phyloP scores from a whole-genome alignment of 2,329 filamentous ascomycete species.

The Xylariaceae sp. region DNA sequence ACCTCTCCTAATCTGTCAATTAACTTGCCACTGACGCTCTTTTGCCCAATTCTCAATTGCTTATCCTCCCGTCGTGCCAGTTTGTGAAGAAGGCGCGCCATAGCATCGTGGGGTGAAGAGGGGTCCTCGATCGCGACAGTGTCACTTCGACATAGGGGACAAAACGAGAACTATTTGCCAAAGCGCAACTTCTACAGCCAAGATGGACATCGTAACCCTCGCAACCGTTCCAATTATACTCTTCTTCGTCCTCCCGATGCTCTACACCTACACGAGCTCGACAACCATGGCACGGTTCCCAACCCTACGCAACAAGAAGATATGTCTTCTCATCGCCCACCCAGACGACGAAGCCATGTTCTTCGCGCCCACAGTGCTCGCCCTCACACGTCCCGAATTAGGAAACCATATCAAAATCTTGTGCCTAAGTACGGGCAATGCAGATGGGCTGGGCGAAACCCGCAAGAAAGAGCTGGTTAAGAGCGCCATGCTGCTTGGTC shows the following conservation, averaged over 20 bases:
- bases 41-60: not conserved
- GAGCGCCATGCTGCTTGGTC: slow-evolving; percentile 73
- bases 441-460: slow-evolving; percentile 80
- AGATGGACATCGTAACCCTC: slow-evolving; percentile 21
- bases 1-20: slow-evolving; percentile 14
- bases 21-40: not conserved
- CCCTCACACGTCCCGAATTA: slow-evolving; percentile 74
- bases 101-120: too few species aligned
- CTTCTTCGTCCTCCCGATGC: slow-evolving; percentile 40
- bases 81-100: not conserved
- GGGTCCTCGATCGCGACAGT: too few species aligned
- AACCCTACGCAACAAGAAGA: slow-evolving; percentile 73
- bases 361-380: slow-evolving; percentile 84
- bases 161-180: too few species aligned
- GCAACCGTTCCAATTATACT: slow-evolving; percentile 35
- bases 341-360: slow-evolving; percentile 99
- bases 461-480: slow-evolving; percentile 80
- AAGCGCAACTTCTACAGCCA: not conserved
- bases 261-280: slow-evolving; percentile 52
- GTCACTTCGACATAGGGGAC: too few species aligned
- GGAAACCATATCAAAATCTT: slow-evolving; percentile 93
- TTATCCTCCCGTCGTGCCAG: not conserved
- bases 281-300: slow-evolving; percentile 57
- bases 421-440: slow-evolving; percentile 85
- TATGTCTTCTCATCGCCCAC: slow-evolving; percentile 91